phyloP scores from a whole-genome alignment of 2,329 filamentous ascomycete species.

The Claviceps citrina region DNA sequence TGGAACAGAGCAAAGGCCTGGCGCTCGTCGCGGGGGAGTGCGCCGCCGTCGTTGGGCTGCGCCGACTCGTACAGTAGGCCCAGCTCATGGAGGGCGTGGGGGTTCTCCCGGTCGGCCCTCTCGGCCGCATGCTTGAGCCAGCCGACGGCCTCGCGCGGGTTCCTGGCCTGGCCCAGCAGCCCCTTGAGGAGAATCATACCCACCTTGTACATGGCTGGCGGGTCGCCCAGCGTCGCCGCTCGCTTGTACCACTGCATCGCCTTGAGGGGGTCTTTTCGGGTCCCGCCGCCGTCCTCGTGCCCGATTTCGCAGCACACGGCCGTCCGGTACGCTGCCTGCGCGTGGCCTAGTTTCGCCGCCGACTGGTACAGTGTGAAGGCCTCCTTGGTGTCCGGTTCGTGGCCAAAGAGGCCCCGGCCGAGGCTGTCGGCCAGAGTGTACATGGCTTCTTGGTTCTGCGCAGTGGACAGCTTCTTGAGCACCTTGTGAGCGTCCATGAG shows the following conservation, averaged over 20 bases:
- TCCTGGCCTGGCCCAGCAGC: constrained; percentile 70
- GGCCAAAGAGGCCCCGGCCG: constrained; percentile 63
- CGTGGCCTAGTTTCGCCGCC: constrained; percentile 76
- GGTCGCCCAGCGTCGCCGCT: constrained; percentile 76
- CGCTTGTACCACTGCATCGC: constrained; percentile 97
- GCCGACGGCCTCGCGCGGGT: constrained; percentile 69
- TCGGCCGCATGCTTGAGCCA: constrained; percentile 93
- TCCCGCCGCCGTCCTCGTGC: constrained; percentile 84
- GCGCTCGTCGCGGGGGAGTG: constrained; percentile 65
- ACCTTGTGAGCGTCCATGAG: constrained; percentile 77
- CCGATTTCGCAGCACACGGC: constrained; percentile 97
- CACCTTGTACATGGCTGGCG: constrained; percentile 94
- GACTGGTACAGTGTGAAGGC: constrained; percentile 89
- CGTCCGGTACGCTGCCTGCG: constrained; percentile 78
- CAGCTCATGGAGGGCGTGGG: constrained; percentile 86
- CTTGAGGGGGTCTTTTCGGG: constrained; percentile 77
- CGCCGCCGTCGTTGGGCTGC: constrained; percentile 49
- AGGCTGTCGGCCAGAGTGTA: constrained; percentile 86
- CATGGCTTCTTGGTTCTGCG: constrained; percentile 70
- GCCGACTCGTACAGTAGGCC: constrained; percentile 50
- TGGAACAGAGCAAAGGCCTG: constrained; percentile 73
- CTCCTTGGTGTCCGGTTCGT: constrained; percentile 74
- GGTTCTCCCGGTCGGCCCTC: constrained; percentile 73
- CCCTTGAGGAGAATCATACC: constrained; percentile 93
- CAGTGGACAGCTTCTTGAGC: constrained; percentile 68